phyloP scores from a whole-genome alignment of 2,329 filamentous ascomycete species.

The Clarireedia hainanense region DNA sequence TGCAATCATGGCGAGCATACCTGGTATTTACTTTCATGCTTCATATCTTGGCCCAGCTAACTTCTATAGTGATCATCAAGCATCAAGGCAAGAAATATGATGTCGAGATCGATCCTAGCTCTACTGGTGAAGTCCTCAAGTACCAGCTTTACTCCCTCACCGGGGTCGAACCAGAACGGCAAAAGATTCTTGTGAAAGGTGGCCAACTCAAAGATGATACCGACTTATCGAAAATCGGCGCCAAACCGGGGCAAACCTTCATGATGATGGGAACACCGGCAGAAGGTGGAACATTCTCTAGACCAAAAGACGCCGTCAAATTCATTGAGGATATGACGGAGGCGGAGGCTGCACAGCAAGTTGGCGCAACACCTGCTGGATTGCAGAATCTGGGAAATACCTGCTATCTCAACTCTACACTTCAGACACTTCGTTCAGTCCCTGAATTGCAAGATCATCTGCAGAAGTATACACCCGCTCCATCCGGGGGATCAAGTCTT shows the following conservation, averaged over 20 bases:
- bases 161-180: slow-evolving; percentile 89
- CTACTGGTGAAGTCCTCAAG: slow-evolving; percentile 89
- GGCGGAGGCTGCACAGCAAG: slow-evolving; percentile 75
- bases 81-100: slow-evolving; percentile 94
- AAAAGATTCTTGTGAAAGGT: slow-evolving; percentile 92
- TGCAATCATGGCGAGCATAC: slow-evolving; percentile 28
- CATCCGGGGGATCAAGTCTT: slow-evolving; percentile 25
- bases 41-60: slow-evolving; percentile 12
- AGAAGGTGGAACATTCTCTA: slow-evolving; percentile 50
- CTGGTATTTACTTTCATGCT: slow-evolving; percentile 20
- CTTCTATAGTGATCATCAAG: slow-evolving; percentile 70
- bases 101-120: slow-evolving; percentile 78
- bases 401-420: slow-evolving; percentile 94
- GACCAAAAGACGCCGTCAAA: slow-evolving; percentile 73
- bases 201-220: slow-evolving; percentile 94
- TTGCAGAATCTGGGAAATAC: slow-evolving; percentile 93
- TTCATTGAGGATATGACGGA: slow-evolving; percentile 98
- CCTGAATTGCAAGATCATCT: slow-evolving; percentile 85
- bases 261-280: slow-evolving; percentile 95
- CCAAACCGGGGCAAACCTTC: slow-evolving; percentile 79
- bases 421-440: slow-evolving; percentile 83
- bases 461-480: slow-evolving; percentile 46
- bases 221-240: slow-evolving; percentile 71
- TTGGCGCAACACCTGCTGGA: slow-evolving; percentile 79
- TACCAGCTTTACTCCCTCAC: slow-evolving; percentile 93